Conservation (phyloP, 2,329 filamentous ascomycete species). For the Claviceps maximensis region DNA sequence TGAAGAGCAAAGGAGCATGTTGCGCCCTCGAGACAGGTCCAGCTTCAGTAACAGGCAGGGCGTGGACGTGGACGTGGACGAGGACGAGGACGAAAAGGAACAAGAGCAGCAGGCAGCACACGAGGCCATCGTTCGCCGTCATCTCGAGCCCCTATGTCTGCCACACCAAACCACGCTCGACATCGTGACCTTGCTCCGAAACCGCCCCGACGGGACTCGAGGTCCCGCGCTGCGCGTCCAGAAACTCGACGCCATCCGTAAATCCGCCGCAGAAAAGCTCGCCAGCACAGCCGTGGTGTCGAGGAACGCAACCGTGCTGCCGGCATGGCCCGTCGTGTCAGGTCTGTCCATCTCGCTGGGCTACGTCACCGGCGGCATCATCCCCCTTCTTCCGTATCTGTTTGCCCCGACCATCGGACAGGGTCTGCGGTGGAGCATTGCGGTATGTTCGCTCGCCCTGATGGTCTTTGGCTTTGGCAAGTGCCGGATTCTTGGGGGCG, state of each 20-base stretch:
- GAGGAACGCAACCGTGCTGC: neutral
- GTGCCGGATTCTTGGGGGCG: constrained; percentile 25
- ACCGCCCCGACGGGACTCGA: constrained; percentile 19
- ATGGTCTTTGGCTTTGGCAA: constrained; percentile 46
- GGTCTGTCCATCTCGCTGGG: constrained; percentile 47
- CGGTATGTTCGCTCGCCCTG: constrained; percentile 38
- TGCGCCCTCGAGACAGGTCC: constrained; percentile 6
- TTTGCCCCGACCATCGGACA: constrained; percentile 27
- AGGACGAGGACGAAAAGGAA: neutral
- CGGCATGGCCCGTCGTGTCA: constrained; percentile 28
- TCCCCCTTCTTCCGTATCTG: constrained; percentile 51
- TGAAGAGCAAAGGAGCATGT: constrained; percentile 14
- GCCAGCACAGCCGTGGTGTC: constrained; percentile 7
- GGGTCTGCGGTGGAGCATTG: constrained; percentile 39
- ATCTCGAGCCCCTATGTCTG: constrained; percentile 21
- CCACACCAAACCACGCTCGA: constrained; percentile 9
- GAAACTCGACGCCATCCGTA: neutral
- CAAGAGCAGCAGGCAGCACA: neutral
- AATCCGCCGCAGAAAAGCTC: neutral
- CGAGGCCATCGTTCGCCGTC: constrained; percentile 17
- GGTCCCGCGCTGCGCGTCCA: constrained; percentile 11
- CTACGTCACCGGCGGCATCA: constrained; percentile 48
- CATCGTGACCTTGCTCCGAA: constrained; percentile 15
- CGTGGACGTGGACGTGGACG: neutral
- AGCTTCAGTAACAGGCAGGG: neutral